Evolutionary conservation across 148 eudicot species (phyloP).

Genomic region (Rhododendron henanense): DNA sequence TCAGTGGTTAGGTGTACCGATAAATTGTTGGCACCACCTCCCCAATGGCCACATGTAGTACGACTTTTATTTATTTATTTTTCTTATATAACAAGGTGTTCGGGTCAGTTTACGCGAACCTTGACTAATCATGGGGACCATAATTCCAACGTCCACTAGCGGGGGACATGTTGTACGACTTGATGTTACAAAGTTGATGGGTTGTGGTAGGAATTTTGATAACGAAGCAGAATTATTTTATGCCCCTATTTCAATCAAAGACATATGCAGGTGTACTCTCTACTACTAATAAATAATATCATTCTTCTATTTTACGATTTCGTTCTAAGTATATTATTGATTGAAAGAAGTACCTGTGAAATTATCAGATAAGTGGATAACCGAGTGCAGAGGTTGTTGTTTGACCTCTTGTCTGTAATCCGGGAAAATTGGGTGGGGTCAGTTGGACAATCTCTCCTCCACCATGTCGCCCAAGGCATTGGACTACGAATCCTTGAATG

Average conservation of each 20-base stretch:
- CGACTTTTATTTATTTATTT: neutral
- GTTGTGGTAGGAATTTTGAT: neutral
- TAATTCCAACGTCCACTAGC: neutral
- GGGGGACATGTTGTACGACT: neutral
- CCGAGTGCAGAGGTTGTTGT: constrained; percentile 12
- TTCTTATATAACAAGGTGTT: too few relatives aligned
- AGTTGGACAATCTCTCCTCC: neutral
- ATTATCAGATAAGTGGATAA: constrained; percentile 23
- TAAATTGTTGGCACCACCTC: neutral
- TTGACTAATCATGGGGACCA: neutral
- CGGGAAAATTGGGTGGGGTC: neutral
- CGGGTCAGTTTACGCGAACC: too few relatives aligned
- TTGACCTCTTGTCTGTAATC: neutral
- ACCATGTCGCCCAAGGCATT: constrained; percentile 70
- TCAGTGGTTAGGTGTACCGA: neutral
- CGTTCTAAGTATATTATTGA: neutral
- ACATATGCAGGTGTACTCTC: neutral
- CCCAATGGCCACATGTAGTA: neutral
- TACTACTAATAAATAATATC: neutral
- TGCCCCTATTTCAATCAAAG: neutral
- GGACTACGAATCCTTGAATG: constrained; percentile 80
- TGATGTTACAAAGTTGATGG: neutral
- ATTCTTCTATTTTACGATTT: neutral
- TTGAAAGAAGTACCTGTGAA: neutral
- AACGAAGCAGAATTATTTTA: neutral